A percentile compares a stretch with the other conserved stretches of the same genome.
Evolutionary conservation across 345 rosid species (phyloP).

Genomic region (Dipteronia dyeriana): DNA sequence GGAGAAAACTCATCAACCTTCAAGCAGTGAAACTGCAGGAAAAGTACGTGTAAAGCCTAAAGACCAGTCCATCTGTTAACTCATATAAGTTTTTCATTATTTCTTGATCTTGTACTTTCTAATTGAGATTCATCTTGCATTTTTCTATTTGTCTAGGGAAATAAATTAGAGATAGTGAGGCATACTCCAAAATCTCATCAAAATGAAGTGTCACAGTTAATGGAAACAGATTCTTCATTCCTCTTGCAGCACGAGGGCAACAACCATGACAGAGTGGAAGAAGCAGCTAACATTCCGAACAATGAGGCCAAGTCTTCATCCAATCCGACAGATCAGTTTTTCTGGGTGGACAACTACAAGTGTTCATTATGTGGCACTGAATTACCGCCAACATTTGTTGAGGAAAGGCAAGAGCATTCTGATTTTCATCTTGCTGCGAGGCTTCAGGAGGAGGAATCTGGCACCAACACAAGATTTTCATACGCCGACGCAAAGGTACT

Average conservation of each 20-base stretch:
- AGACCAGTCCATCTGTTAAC: neutral
- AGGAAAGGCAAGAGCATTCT: constrained; percentile 84
- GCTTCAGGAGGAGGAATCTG: constrained; percentile 80
- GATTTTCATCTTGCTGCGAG: constrained; percentile 91
- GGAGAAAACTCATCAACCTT: constrained; percentile 26
- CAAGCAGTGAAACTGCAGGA: constrained; percentile 21
- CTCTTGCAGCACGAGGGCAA: constrained; percentile 21
- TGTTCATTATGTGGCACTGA: constrained; percentile 82
- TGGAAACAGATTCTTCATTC: constrained; percentile 33
- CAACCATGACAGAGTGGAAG: constrained; percentile 14
- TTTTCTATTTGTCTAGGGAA: constrained; percentile 29
- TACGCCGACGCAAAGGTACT: constrained; percentile 49
- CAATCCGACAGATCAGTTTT: constrained; percentile 27
- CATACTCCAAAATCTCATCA: constrained; percentile 6
- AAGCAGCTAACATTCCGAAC: constrained; percentile 6
- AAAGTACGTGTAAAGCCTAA: constrained; percentile 31
- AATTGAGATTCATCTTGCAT: constrained; percentile 4
- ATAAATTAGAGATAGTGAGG: neutral
- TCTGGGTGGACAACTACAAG: constrained; percentile 74
- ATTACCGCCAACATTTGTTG: constrained; percentile 68
- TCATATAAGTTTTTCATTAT: neutral
- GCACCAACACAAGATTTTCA: constrained; percentile 28
- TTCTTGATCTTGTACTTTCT: neutral
- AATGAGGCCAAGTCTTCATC: constrained; percentile 25
- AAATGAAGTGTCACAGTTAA: constrained; percentile 19